Percentiles rank a stretch among this genome's conserved stretches.
Conservation (phyloP, 2,329 filamentous ascomycete species). For the Aschersonia sp. region DNA sequence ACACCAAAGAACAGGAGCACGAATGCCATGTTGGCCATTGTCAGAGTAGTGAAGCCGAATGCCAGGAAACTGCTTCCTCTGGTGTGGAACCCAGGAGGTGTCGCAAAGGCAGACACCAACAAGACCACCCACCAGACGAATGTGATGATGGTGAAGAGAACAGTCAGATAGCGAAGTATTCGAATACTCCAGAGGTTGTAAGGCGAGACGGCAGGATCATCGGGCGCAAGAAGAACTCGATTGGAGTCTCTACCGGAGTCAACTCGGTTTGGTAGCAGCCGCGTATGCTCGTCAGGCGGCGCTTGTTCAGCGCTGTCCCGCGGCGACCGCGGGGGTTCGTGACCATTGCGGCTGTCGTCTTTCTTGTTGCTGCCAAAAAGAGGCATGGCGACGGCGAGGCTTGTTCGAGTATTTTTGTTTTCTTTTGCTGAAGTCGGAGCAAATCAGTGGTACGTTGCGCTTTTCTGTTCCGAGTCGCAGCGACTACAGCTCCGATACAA, state of each 20-base stretch:
- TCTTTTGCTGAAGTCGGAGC: background rate
- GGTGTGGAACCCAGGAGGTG: constrained; percentile 71
- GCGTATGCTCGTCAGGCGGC: constrained; percentile 37
- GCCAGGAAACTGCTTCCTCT: constrained; percentile 88
- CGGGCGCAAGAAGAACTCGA: constrained; percentile 20
- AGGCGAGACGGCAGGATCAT: constrained; percentile 52
- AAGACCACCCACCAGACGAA: constrained; percentile 90
- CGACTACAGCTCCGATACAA: too few relatives aligned
- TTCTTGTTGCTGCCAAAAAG: constrained; percentile 15
- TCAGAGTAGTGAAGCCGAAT: constrained; percentile 70
- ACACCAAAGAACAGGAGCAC: constrained; percentile 76
- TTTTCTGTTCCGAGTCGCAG: background rate
- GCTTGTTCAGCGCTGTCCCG: constrained; percentile 13
- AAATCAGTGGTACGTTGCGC: too few relatives aligned
- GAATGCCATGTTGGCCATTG: constrained; percentile 61
- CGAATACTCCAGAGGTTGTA: constrained; percentile 93
- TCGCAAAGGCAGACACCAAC: constrained; percentile 82
- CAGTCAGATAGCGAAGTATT: constrained; percentile 61
- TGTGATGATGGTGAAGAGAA: constrained; percentile 59
- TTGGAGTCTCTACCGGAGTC: constrained; percentile 36
- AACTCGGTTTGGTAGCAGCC: constrained; percentile 55
- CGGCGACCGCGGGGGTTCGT: constrained; percentile 1
- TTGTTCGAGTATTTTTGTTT: background rate
- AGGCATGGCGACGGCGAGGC: constrained; percentile 13
- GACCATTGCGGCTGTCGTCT: constrained; percentile 6